Evolutionary conservation across 1,284 basidiomycete species (phyloP).

Genomic region (Moesziomyces antarcticus): DNA sequence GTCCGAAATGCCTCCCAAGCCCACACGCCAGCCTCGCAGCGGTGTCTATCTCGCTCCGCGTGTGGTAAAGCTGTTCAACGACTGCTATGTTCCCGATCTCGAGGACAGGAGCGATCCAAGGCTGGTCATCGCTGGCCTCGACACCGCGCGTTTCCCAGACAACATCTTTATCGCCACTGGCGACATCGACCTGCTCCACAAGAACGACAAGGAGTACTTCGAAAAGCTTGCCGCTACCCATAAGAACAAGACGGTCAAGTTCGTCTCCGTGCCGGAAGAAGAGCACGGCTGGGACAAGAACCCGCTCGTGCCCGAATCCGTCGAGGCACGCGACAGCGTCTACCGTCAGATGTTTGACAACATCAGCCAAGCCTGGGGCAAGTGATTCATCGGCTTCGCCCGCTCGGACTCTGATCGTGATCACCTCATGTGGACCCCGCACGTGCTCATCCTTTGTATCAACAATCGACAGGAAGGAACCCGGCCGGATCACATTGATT

Average conservation of each 20-base stretch:
- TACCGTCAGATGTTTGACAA: conserved; percentile 33
- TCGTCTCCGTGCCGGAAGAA: conserved; percentile 41
- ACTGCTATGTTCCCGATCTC: conserved; percentile 44
- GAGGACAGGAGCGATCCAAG: conserved; percentile 18
- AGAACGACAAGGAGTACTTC: conserved; percentile 40
- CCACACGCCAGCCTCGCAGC: conserved; percentile 19
- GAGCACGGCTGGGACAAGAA: conserved; percentile 63
- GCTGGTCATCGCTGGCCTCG: conserved; percentile 33
- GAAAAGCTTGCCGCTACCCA: conserved; percentile 30
- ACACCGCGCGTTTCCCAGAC: conserved; percentile 42
- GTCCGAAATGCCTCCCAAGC: neutral
- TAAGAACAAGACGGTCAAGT: conserved; percentile 33
- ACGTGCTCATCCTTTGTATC: too few species aligned
- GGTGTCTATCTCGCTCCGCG: conserved; percentile 33
- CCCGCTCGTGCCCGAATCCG: conserved; percentile 26
- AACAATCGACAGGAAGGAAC: too few species aligned
- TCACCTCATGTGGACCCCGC: too few species aligned
- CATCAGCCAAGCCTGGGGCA: conserved; percentile 12
- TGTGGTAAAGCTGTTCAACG: conserved; percentile 45
- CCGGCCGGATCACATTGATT: too few species aligned
- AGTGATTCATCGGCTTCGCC: neutral
- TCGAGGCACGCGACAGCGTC: conserved; percentile 24
- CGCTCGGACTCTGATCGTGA: too few species aligned
- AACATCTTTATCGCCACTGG: conserved; percentile 50
- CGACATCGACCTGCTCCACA: conserved; percentile 47